phyloP scores from a whole-genome alignment of 768 basidiomycete species.

The Pleurotus citrinopileatus region DNA sequence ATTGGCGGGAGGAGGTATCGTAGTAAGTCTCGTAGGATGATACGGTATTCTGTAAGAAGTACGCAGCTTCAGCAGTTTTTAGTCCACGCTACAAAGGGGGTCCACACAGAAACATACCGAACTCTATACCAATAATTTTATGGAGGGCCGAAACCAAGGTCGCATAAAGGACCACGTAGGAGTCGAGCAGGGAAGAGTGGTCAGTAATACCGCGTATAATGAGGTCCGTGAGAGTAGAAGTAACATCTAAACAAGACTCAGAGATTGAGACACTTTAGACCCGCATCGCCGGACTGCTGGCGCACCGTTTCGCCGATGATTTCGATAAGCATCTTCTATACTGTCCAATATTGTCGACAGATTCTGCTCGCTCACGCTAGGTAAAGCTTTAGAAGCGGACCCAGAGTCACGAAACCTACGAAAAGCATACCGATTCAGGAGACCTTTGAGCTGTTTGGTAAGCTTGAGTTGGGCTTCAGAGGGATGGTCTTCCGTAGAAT shows the following conservation, averaged over 20 bases:
- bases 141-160: slow-evolving; percentile 81
- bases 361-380: slow-evolving; percentile 89
- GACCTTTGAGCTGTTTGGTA: slow-evolving; percentile 75
- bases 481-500: slow-evolving; percentile 22
- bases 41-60: slow-evolving; percentile 75
- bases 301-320: slow-evolving; percentile 75
- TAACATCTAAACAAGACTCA: slow-evolving; percentile 58
- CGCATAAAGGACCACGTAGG: slow-evolving; percentile 86
- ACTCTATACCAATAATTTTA: slow-evolving; percentile 81
- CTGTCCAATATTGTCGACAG: slow-evolving; percentile 70
- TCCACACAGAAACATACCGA: slow-evolving; percentile 53
- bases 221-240: slow-evolving; percentile 70
- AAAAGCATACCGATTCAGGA: slow-evolving; percentile 71
- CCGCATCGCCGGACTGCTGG: not conserved
- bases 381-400: not conserved
- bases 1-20: slow-evolving; percentile 18
- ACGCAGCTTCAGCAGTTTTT: slow-evolving; percentile 53
- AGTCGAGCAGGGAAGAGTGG: slow-evolving; percentile 80
- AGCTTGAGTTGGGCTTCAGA: slow-evolving; percentile 52
- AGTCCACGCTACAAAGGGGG: not conserved
- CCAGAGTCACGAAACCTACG: not conserved
- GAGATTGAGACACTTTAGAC: slow-evolving; percentile 2
- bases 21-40: slow-evolving; percentile 64
- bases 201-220: slow-evolving; percentile 78
- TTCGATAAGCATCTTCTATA: slow-evolving; percentile 75